Conservation (phyloP, 2,329 filamentous ascomycete genomes). For the Atkinsonella hypoxylon region DNA sequence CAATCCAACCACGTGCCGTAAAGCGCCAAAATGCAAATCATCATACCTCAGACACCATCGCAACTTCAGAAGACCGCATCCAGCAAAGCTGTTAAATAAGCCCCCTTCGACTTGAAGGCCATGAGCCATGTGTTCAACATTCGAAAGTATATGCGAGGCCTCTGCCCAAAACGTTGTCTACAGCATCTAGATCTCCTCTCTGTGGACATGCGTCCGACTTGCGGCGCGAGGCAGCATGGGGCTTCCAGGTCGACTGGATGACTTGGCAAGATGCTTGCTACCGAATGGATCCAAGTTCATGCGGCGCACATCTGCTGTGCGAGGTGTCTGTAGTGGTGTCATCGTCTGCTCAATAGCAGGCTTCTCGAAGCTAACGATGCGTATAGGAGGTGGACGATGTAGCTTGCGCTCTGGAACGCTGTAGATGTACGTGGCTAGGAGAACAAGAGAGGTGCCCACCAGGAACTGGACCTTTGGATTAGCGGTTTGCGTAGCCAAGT, state of each 20-base stretch:
- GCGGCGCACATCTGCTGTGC: conserved; percentile 19
- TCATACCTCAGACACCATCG: background rate
- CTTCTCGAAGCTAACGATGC: conserved; percentile 68
- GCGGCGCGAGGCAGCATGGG: conserved; percentile 29
- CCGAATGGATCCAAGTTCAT: conserved; percentile 30
- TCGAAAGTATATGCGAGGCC: too few relatives aligned
- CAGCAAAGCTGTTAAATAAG: background rate
- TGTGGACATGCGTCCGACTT: conserved; percentile 26
- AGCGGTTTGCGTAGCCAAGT: background rate
- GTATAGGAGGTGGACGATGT: conserved; percentile 50
- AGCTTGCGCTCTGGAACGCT: conserved; percentile 49
- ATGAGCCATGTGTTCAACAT: background rate
- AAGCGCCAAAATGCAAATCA: background rate
- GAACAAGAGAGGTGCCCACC: conserved; percentile 64
- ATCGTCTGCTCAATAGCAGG: conserved; percentile 40
- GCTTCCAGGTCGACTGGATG: conserved; percentile 35
- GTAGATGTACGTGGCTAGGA: conserved; percentile 79
- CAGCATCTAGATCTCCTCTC: conserved; percentile 17
- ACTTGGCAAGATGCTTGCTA: conserved; percentile 24
- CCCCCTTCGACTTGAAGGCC: background rate
- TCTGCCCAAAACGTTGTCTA: background rate
- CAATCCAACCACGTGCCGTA: too few relatives aligned
- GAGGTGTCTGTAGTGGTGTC: conserved; percentile 25
- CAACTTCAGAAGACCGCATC: background rate
- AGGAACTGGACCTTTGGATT: conserved; percentile 51